Base-by-base conservation (phyloP, 2,329 filamentous ascomycete genomes). In the Penicillium decumbens region DNA sequence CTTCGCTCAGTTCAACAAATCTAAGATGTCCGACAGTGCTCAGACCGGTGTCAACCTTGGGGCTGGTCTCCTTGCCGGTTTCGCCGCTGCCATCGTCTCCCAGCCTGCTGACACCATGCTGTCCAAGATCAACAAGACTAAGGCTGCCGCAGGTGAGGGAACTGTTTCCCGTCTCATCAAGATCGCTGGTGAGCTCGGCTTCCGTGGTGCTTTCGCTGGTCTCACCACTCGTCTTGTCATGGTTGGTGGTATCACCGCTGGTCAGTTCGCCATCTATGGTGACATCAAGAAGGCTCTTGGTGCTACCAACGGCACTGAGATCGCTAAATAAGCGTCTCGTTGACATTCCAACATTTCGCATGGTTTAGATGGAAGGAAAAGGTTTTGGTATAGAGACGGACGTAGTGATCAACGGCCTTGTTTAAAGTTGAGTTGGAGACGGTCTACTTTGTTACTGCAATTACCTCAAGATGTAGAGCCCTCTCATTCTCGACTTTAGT, bases 101-200 rank as follows among this genome's bases (percentile, higher is more conserved):
- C 89, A 95, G 79, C 89, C 89, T 64, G 89, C 89, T 72, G 89
- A 95, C 74, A 95, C 89, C 70, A 95, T 95, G 89, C 84, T 95
- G 58, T 87, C 82, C 77, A 93, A 92, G 83, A 93, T 95, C 81
- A 95, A 95, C 87, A 93, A 93, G 87, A 89, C 87, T 76, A 84
- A 89, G 80, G 89, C 78, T 83, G 54, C 88, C 89, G 15, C 15
- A 60, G 89, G 89, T 79, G 88, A 95, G 79, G 83, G 89, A 67
- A 93, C 87, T 65, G 81, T 81, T 69, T 80, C 78, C 72, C 85
- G 89, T 74, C 77, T 95, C 67, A 78, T 92, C 79, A 93, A 93
- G 85, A 95, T 95, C 67, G 88, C 76, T 62, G 86, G 85, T 76
- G 88, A 95, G 76, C 86, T 95, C 65, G 89, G 89, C 68, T 54